Conservation (phyloP, 441 rosid genomes). For the Omphalea diandra region DNA sequence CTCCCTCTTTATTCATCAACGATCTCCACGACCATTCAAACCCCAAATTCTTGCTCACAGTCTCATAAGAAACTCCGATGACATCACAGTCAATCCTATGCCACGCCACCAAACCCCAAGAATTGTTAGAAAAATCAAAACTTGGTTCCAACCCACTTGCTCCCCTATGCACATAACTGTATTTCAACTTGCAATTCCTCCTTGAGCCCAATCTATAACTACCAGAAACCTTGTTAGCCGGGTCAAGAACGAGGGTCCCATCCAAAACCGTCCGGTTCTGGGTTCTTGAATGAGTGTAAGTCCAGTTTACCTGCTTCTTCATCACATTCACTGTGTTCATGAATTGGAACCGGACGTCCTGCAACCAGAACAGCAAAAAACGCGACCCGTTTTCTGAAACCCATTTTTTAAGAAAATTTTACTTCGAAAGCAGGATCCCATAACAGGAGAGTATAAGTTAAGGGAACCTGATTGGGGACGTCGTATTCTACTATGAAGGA, state of each 20-base stretch:
- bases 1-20: conserved; percentile 19
- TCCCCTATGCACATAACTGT: conserved; percentile 37
- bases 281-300: conserved; percentile 34
- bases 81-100: conserved; percentile 34
- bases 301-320: conserved; percentile 44
- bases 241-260: conserved; percentile 36
- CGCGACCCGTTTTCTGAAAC: no score
- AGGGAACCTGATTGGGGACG: conserved; percentile 36
- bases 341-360: conserved; percentile 53
- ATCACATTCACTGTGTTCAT: conserved; percentile 38
- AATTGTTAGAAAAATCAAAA: conserved; percentile 38
- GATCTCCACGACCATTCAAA: conserved; percentile 32
- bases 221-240: conserved; percentile 42
- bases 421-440: neutral
- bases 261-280: conserved; percentile 39
- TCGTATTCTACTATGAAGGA: conserved; percentile 44
- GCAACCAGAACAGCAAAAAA: no score
- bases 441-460: neutral
- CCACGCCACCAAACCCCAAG: conserved; percentile 38
- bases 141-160: conserved; percentile 43
- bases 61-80: conserved; percentile 33
- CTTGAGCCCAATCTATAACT: conserved; percentile 34
- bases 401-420: neutral
- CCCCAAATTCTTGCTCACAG: conserved; percentile 26
- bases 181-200: conserved; percentile 43